These are phyloP conservation scores for Thraustotheca clavata DNA, from an alignment of 352 stramenopile species.

Conservation along the genomic window DNA sequence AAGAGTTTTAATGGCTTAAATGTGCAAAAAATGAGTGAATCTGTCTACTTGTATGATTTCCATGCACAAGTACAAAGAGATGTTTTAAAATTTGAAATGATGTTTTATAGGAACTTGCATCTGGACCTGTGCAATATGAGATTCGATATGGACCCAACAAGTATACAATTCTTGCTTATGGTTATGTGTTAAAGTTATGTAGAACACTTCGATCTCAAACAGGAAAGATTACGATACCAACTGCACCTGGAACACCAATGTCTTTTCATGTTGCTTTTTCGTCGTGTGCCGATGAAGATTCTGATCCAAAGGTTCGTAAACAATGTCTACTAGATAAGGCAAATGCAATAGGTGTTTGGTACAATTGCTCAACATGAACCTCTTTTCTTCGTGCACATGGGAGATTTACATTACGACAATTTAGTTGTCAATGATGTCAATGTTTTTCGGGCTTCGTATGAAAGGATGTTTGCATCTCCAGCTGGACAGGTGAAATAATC, in stretches of 20 bases:
- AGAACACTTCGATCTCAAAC: background rate
- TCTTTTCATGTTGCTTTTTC: slow-evolving; percentile 70
- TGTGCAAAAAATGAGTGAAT: slow-evolving; percentile 10
- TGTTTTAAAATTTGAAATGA: background rate
- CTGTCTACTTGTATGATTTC: slow-evolving; percentile 5
- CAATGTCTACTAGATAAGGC: background rate
- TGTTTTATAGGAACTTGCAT: background rate
- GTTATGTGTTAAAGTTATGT: background rate
- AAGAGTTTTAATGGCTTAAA: background rate
- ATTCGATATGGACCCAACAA: slow-evolving; percentile 18
- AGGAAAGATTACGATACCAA: slow-evolving; percentile 46
- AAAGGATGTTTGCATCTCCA: slow-evolving; percentile 64
- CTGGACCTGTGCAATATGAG: background rate
- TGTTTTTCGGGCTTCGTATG: slow-evolving; percentile 50
- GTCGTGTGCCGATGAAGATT: slow-evolving; percentile 74
- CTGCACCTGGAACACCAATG: slow-evolving; percentile 33
- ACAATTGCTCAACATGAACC: slow-evolving; percentile 53
- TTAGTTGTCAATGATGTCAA: slow-evolving; percentile 51
- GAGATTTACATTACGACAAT: slow-evolving; percentile 85
- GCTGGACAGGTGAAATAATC: slow-evolving; percentile 27
- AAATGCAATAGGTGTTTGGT: slow-evolving; percentile 34
- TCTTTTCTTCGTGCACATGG: slow-evolving; percentile 84
- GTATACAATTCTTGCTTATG: background rate
- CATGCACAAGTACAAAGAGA: slow-evolving; percentile 2
- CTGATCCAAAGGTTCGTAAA: slow-evolving; percentile 44